Evolutionary conservation across 345 rosid species (phyloP).

Genomic region (Toxicodendron radicans): DNA sequence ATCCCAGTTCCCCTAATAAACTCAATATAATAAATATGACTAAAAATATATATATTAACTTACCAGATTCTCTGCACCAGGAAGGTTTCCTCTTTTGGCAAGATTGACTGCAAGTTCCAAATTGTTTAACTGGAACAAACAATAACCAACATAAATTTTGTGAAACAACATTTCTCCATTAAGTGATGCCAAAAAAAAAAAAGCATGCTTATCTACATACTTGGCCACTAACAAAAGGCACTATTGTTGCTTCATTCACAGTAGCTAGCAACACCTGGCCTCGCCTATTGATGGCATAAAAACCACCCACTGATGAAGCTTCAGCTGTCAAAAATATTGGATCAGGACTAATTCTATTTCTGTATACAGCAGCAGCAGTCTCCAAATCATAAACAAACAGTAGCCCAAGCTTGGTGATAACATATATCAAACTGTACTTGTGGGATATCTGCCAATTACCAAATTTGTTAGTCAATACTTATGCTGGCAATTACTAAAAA

Average conservation of each 20-base stretch:
- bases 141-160: conserved; percentile 9
- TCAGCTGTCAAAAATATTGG: conserved; percentile 98
- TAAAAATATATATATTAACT: background rate
- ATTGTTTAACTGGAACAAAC: conserved; percentile 72
- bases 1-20: background rate
- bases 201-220: conserved; percentile 42
- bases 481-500: conserved; percentile 4
- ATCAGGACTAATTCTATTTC: conserved; percentile 98
- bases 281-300: conserved; percentile 91
- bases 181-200: background rate
- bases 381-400: conserved; percentile 98
- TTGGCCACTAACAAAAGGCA: conserved; percentile 97
- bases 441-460: conserved; percentile 78
- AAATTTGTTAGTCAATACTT: conserved; percentile 11
- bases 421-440: conserved; percentile 88
- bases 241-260: conserved; percentile 89
- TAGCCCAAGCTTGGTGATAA: conserved; percentile 93
- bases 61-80: conserved; percentile 99
- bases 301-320: conserved; percentile 87
- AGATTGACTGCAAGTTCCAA: conserved; percentile 98
- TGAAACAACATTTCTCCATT: background rate
- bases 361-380: conserved; percentile 94
- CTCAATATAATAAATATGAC: background rate
- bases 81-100: conserved; percentile 99
- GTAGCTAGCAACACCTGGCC: conserved; percentile 88